Percentiles rank a stretch among this genome's conserved stretches.
phyloP scores from a whole-genome alignment of 371 early-diverging fungal genomes.

The Nematocida sp. region DNA sequence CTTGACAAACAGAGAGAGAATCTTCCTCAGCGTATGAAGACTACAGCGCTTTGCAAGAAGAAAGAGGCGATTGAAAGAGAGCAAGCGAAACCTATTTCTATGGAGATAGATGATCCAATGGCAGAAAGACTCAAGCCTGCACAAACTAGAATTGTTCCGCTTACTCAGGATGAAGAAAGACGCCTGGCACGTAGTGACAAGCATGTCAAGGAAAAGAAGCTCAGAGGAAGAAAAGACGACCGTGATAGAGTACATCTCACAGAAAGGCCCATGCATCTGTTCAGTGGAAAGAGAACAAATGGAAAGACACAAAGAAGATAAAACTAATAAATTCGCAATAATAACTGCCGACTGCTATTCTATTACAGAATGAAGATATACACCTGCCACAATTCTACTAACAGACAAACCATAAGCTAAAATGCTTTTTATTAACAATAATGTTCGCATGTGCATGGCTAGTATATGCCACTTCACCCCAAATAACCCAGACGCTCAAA shows the following conservation, averaged over 20 bases:
- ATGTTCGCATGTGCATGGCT: no score
- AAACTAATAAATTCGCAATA: background rate
- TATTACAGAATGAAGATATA: background rate
- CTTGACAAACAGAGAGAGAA: constrained; percentile 30
- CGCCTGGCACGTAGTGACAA: constrained; percentile 13
- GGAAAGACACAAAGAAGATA: constrained; percentile 53
- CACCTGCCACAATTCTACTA: no score
- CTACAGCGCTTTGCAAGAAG: constrained; percentile 47
- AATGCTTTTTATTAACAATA: no score
- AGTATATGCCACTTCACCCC: background rate
- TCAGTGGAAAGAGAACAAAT: constrained; percentile 53
- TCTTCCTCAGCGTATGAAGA: constrained; percentile 48
- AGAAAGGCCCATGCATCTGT: constrained; percentile 52
- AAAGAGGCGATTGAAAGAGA: constrained; percentile 20
- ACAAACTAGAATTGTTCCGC: constrained; percentile 7
- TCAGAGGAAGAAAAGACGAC: constrained; percentile 44
- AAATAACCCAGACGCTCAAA: background rate
- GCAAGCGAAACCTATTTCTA: background rate
- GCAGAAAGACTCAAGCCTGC: constrained; percentile 1
- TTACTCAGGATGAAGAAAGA: constrained; percentile 17
- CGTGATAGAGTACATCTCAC: constrained; percentile 51
- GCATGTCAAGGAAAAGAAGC: constrained; percentile 41
- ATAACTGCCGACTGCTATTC: background rate
- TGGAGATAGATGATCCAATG: constrained; percentile 24
- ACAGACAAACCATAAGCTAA: no score